Evolutionary conservation across 2,329 filamentous ascomycete species (phyloP), one percentile per base, ranked within the genome.

Genomic region (Chalara sp.): DNA sequence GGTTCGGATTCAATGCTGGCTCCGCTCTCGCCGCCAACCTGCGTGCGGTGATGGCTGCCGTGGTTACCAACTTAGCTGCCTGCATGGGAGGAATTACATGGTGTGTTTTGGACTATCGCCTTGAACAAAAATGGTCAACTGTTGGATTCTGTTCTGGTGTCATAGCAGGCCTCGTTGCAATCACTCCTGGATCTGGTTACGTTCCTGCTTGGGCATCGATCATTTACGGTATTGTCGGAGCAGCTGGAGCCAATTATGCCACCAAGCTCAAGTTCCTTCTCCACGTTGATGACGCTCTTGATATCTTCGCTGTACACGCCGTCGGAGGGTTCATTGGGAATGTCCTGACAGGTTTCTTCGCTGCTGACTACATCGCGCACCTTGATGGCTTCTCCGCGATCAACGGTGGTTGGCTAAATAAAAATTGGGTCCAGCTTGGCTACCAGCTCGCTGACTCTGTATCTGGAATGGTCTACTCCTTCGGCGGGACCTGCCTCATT

Each of bases 1-100:
- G 89, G 90, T 95, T 95, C 63, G 90, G 90, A 45, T 96, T 96
- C 81, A 96, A 95, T 62, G 89, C 87, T 46, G 89, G 89, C 57
- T 90, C 86, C 12, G 89, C 89, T 11, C 74, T 93, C 50, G 76
- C 83, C 46, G 89, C 89, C 47, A 95, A 93, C 68, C 69, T 95
- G 64, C 84, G 90, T 46, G 88, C 88, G 43, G 79, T 95, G 61
- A 89, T 95, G 84, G 90, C 90, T 43, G 87, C 86, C 8, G 76
- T 92, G 1, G 87, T 92, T 42, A 95, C 90, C 49, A 93, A 95
- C 67, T 72, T 95, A 32, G 84, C 89, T 29, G 90, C 89, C 35
- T 89, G 86, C 53, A 81, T 90, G 6, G 90, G 89, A 51, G 89
- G 89, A 45, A 83, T 96, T 47, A 93, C 87, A 35, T 95, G 89